Evolutionary conservation across 2,329 filamentous ascomycete genomes (phyloP).

Genomic region (Clarireedia homoeocarpa): DNA sequence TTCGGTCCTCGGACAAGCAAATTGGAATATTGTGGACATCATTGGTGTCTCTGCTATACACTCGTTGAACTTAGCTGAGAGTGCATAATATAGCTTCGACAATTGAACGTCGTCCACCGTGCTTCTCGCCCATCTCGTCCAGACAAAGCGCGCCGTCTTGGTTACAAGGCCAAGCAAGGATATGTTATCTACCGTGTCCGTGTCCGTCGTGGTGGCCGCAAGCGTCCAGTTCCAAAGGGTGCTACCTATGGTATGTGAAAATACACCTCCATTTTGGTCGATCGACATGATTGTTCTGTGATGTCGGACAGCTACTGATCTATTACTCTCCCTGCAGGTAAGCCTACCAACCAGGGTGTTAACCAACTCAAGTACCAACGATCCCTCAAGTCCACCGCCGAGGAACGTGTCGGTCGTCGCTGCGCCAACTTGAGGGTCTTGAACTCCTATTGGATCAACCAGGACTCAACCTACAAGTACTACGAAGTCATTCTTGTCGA

Average conservation of each 20-base stretch:
- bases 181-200: conserved; percentile 99
- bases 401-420: conserved; percentile 99
- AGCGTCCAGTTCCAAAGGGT: conserved; percentile 93
- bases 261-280: not conserved
- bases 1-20: conserved; percentile 22
- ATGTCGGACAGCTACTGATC: conserved; percentile 1
- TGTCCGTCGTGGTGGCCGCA: conserved; percentile 97
- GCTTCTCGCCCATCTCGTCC: conserved; percentile 95
- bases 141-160: conserved; percentile 99
- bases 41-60: conserved; percentile 68
- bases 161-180: conserved; percentile 99
- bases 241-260: conserved; percentile 86
- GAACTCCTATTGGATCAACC: conserved; percentile 99
- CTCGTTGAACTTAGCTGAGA: conserved; percentile 99
- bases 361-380: conserved; percentile 99
- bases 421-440: conserved; percentile 98
- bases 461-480: conserved; percentile 99
- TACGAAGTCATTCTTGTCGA: conserved; percentile 99
- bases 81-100: conserved; percentile 99
- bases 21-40: conserved; percentile 28
- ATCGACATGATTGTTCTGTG: not conserved
- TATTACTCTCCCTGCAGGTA: conserved; percentile 54
- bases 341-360: conserved; percentile 99
- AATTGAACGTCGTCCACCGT: conserved; percentile 99
- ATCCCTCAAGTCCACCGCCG: conserved; percentile 92